Evolutionary conservation across 257 asterid genomes (phyloP), one percentile per base, ranked within the genome.

Genomic region (Nicotiana benthamiana): DNA sequence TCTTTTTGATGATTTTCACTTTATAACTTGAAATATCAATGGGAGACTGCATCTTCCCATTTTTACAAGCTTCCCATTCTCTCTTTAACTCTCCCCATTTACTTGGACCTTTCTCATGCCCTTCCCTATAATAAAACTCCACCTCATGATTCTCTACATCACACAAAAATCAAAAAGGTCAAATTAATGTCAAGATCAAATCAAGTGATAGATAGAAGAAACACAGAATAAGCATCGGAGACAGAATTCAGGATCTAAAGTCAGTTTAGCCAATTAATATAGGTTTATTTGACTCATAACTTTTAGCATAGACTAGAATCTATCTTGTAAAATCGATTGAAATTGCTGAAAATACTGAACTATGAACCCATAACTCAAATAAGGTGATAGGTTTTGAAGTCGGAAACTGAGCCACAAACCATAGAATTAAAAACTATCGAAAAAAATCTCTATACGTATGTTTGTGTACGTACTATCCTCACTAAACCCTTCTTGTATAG

Each of bases 31-130:
- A 80, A 88, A 93, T 63, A 74, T 92, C 94, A 20, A 92, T 87
- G 1, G 97, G 97, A 48, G 97, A 93, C 81, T 93, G 96, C 87
- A 83, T 70, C 1, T 74, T 81, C 11, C 97, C 97, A 27, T 63
- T 76, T 18, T 61, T 83, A 82, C 97, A 93, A 16, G 93, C 91
- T 5, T 60, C 85, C 97, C 97, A 93, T 79, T 92, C 97, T 75
- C 76, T 80, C 85, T 85, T 87, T 15, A 93, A 52, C 53, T 82
- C 61, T 46, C 97, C 97, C 96, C 97, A 93, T 59, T 80, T 82
- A 61, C 48, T 70, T 13, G 97, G 97, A 63, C 97, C 97, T 87
- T 81, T 86, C 57, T 52, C 83, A 34, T 94, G 75, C 12, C 75
- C 83, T 26, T 75, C 75, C 0, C 16, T 79, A 52, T 93, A 93